These are phyloP conservation scores for Isoetes taiwanensis DNA, from an alignment of 75 land plant species.

Conservation along the genomic window DNA sequence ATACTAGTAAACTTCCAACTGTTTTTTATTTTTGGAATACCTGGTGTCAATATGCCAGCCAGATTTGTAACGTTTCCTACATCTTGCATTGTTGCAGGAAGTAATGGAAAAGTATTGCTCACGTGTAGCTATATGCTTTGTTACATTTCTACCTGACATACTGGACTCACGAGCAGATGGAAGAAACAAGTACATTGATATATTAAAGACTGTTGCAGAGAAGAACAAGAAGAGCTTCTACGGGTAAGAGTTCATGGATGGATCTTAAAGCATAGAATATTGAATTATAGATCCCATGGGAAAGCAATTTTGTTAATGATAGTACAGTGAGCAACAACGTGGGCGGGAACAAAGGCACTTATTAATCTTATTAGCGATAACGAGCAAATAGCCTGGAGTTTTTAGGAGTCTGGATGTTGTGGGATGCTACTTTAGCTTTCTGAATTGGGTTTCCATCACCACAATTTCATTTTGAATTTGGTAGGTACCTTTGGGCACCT, in stretches of 20 bases:
- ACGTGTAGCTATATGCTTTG: constrained; percentile 85
- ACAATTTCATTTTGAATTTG: too few species aligned
- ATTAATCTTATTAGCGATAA: too few species aligned
- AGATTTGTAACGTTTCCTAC: not conserved
- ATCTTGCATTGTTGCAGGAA: constrained; percentile 47
- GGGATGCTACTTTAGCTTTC: too few species aligned
- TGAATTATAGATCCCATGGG: too few species aligned
- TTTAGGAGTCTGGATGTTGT: too few species aligned
- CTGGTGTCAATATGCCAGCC: not conserved
- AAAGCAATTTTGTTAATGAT: too few species aligned
- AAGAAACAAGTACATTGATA: constrained; percentile 68
- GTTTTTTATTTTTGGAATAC: not conserved
- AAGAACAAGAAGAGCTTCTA: constrained; percentile 72
- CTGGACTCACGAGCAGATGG: constrained; percentile 94
- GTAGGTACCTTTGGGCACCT: constrained; percentile 88
- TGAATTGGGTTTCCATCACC: too few species aligned
- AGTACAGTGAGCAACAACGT: too few species aligned
- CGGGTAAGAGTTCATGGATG: constrained; percentile 31
- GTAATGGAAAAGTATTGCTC: constrained; percentile 86
- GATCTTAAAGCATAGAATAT: not conserved
- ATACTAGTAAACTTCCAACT: not conserved
- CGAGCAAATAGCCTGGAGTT: too few species aligned
- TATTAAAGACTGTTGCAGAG: constrained; percentile 64
- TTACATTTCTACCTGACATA: constrained; percentile 87
- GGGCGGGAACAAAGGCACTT: too few species aligned